Base-by-base conservation (phyloP, 768 basidiomycete genomes). In the Guyanaporus albipodus region DNA sequence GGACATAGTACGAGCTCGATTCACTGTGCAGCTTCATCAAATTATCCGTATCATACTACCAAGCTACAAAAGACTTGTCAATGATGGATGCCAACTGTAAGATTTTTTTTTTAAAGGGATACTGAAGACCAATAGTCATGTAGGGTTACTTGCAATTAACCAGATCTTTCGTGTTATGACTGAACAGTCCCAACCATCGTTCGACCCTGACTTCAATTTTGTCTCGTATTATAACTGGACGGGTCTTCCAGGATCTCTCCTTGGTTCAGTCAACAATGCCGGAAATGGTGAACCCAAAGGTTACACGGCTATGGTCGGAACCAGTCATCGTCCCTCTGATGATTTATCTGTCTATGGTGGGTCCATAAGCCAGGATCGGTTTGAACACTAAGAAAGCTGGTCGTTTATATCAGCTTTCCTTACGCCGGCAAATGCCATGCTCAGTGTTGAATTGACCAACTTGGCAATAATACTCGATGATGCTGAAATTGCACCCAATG, bases 211-310 rank as follows among this genome's bases (percentile, higher is more conserved):
- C 66, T 88, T 80, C 69, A 82, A 85, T 62, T 79, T 83, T 57
- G 70, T 87, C 42, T 87, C 85, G 7, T 86, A 79, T 63, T 90
- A 86, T 62, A 87, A 86, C 59, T 90, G 87, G 87, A 88, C 87
- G 6, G 87, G 87, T 15, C 78, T 78, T 14, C 64, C 71, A 41
- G 83, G 84, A 11, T 14, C 71, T 18, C 60, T 87, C 35, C 73
- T 80, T 28, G 84, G 85, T 4, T 66, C 72, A 15, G 85, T 89
- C 2, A 66, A 71, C 38, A 89, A 90, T 60, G 65, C 57, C 0
- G 87, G 87, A 6, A 87, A 85, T 53, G 83, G 83, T 6, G 87
- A 89, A 60, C 87, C 83, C 0, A 87, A 83, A 58, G 80, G 74
- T 8, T 84, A 78, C 56, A 87, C 83, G 2, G 87, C 87, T 26